Percentiles rank a stretch among this genome's conserved stretches.
phyloP scores from a whole-genome alignment of 306 rosid genomes.

The Myrica gale region DNA sequence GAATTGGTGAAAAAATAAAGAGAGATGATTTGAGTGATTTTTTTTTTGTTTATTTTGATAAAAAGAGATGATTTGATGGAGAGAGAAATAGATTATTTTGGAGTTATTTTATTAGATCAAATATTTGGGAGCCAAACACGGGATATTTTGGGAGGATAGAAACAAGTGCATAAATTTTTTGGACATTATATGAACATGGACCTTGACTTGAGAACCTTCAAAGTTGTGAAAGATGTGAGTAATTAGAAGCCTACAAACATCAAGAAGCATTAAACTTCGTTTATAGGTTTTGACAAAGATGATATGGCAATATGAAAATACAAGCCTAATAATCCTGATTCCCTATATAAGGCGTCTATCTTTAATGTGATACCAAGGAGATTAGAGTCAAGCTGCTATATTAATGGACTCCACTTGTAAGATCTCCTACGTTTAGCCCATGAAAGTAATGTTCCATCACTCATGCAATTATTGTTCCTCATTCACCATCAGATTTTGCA shows the following conservation, averaged over 20 bases:
- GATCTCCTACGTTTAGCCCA: background rate
- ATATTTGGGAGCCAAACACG: background rate
- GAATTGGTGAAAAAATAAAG: no score
- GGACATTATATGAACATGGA: background rate
- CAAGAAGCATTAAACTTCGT: background rate
- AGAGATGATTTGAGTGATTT: no score
- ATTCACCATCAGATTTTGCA: background rate
- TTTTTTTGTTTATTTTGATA: no score
- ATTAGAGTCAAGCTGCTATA: background rate
- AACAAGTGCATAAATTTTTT: background rate
- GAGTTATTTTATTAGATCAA: no score
- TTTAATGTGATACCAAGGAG: no score
- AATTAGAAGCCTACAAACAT: no score
- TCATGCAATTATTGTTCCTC: background rate
- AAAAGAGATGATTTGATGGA: no score
- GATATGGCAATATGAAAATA: background rate
- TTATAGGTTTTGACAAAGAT: background rate
- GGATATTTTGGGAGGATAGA: background rate
- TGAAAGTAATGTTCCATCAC: background rate
- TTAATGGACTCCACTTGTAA: background rate
- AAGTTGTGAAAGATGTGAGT: background rate
- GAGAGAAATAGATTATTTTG: no score
- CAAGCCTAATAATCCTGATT: background rate
- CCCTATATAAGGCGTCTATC: background rate
- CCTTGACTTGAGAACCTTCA: background rate